Conservation (phyloP, 73 alveolate species). For the Paramecium primaurelia region DNA sequence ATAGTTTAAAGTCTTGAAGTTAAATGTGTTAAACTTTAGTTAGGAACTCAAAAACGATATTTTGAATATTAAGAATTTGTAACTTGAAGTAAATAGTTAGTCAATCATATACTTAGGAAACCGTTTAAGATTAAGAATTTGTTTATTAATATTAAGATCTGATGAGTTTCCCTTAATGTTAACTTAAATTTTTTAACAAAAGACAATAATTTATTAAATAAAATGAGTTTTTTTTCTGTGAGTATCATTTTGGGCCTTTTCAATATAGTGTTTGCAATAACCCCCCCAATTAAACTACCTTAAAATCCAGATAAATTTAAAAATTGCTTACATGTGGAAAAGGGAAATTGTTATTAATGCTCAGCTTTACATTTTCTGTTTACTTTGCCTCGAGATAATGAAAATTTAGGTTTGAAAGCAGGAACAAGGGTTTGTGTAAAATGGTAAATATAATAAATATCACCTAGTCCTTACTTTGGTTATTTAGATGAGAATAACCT, state of each 20-base stretch:
- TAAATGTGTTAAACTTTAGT: too few species aligned
- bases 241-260: neutral
- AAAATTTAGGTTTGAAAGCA: neutral
- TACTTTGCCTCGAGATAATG: neutral
- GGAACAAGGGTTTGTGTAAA: neutral
- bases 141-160: neutral
- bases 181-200: neutral
- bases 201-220: neutral
- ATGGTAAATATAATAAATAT: neutral
- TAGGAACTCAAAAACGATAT: neutral
- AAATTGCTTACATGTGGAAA: neutral
- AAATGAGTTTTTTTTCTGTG: neutral
- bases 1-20: neutral
- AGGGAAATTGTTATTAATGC: neutral
- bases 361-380: neutral
- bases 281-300: neutral
- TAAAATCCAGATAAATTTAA: neutral
- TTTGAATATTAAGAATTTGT: neutral
- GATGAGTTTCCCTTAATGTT: neutral
- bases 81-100: neutral
- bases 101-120: neutral
- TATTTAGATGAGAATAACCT: slow-evolving; percentile 10
- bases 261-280: neutral
- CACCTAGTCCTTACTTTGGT: neutral
- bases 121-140: neutral